Conservation (phyloP, 345 rosid species). For the Carallia pectinifolia region DNA sequence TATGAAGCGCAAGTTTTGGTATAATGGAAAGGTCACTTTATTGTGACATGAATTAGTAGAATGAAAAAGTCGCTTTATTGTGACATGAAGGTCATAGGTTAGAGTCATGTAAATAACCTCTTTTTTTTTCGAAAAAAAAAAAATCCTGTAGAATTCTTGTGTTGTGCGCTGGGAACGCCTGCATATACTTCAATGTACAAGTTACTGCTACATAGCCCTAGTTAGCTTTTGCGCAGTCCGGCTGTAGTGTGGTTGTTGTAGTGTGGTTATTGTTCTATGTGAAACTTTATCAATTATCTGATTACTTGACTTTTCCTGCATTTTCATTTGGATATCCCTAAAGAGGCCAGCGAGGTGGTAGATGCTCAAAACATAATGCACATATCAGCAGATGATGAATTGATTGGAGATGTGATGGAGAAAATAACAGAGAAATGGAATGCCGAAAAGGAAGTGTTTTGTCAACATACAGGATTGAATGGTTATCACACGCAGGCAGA, state of each 20-base stretch:
- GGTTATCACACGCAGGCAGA: conserved; percentile 8
- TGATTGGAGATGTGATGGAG: conserved; percentile 43
- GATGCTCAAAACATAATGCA: conserved; percentile 56
- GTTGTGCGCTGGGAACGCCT: no score
- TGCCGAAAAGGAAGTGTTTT: conserved; percentile 40
- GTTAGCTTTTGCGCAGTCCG: no score
- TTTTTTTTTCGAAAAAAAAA: no score
- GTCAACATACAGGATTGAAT: conserved; percentile 46
- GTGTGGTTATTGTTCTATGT: background rate
- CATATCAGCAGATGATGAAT: conserved; percentile 47
- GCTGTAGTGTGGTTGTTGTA: background rate
- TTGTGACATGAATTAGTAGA: no score
- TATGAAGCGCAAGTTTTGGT: no score
- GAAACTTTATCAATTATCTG: background rate
- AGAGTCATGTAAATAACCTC: no score
- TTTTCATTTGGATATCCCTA: conserved; percentile 20
- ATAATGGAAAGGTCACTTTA: no score
- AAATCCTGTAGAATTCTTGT: no score
- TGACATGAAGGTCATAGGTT: no score
- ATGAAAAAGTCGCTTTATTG: no score
- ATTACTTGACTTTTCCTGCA: background rate
- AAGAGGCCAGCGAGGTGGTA: conserved; percentile 50
- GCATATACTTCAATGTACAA: no score
- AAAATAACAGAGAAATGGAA: conserved; percentile 56
- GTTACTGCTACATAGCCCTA: no score